phyloP scores from a whole-genome alignment of 305 asterid species.

The Petunia hybrid region DNA sequence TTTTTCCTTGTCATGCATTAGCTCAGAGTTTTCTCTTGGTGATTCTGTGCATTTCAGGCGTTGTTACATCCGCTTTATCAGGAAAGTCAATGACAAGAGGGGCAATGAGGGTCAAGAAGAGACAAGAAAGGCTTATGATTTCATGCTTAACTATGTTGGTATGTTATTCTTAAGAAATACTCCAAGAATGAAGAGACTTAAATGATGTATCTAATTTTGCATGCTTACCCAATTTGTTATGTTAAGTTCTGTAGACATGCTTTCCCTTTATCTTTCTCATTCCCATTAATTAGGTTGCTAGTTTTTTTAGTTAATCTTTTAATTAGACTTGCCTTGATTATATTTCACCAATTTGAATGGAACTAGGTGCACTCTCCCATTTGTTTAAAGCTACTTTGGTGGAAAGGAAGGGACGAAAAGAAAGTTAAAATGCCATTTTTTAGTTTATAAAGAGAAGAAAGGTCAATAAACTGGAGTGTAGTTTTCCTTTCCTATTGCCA shows the following conservation, averaged over 20 bases:
- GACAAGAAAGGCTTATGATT: conserved; percentile 93
- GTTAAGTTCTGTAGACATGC: background rate
- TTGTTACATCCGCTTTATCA: conserved; percentile 88
- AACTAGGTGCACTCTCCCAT: conserved; percentile 13
- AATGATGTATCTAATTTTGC: conserved; percentile 18
- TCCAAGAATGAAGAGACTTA: background rate
- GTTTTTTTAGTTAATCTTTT: background rate
- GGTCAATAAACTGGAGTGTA: background rate
- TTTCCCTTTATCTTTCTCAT: background rate
- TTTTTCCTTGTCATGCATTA: conserved; percentile 2
- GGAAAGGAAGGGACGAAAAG: conserved; percentile 18
- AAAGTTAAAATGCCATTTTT: conserved; percentile 16
- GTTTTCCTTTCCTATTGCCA: conserved; percentile 18
- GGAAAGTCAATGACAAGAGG: conserved; percentile 85
- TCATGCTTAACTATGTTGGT: conserved; percentile 92
- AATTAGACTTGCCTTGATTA: conserved; percentile 18
- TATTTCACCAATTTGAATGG: conserved; percentile 26
- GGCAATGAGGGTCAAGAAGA: conserved; percentile 93
- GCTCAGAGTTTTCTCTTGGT: background rate
- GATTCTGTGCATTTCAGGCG: conserved; percentile 61
- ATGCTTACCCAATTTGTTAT: conserved; percentile 21
- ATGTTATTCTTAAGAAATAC: conserved; percentile 33
- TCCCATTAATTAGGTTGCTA: background rate
- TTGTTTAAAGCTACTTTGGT: background rate
- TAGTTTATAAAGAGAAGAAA: conserved; percentile 22